Evolutionary conservation across 208 protist genomes (phyloP), one percentile per base, ranked within the genome.

Genomic region (Phytomonas serpens): DNA sequence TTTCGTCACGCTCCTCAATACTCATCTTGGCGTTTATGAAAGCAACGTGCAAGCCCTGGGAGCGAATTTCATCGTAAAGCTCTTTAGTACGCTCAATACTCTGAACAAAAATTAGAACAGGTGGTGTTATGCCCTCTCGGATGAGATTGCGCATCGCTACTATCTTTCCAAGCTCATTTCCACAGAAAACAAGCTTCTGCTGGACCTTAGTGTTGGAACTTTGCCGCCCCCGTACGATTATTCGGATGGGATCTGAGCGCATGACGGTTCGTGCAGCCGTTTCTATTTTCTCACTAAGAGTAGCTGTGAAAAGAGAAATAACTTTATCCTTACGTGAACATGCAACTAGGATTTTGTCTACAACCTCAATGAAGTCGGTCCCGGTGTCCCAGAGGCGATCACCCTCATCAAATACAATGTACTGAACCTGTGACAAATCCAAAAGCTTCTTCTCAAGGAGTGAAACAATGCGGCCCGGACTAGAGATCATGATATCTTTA

Each of bases 61-160:
- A 80, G 11, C 92, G 81, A 32, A 99, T 88, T 82, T 99, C 97
- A 63, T 97, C 88, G 83, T 96, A 98, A 23, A 99, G 81, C 75
- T 99, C 90, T 73, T 98, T 90, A 19, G 96, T 96, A n/a, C 98
- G 87, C 74, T 99, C 97, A 36, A 98, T 97, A 57, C 92, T 98
- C 78, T 99, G 98, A 64, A 99, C 97, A 83, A 99, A 99, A 51
- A 99, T 87, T 14, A 99, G 83, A 37, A 99, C 92, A 7, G 98
- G 98, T 27, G 98, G 98, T 63, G 89, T 92, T 33, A 98, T 78
- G 62, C 94, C 91, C 73, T 98, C 87, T 30, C 85, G 77, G 16
- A 99, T 76, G 13, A 99, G 68, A 72, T 99, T 96, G 67, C 95
- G 93, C 61, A 99, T 90, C 42, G 93, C 97, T 14, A 98, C 83